These are phyloP conservation scores for Terfezia claveryi DNA, from an alignment of 495 filamentous ascomycete species.

Conservation along the genomic window DNA sequence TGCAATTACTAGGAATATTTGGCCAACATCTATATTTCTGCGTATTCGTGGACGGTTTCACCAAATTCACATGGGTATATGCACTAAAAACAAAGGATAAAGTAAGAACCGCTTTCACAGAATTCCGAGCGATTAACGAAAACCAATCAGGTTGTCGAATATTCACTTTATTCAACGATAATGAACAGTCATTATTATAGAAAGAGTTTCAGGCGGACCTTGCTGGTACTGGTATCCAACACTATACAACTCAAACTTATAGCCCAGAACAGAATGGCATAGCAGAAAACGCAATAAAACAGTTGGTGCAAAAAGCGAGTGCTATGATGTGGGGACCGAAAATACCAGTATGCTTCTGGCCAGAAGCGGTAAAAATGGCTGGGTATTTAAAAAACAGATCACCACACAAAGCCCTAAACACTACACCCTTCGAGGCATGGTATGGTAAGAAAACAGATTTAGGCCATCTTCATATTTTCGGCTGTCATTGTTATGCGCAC, in stretches of 20 bases:
- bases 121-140: neutral
- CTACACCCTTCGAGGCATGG: slow-evolving; percentile 2
- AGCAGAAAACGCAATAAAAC: neutral
- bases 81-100: neutral
- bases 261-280: neutral
- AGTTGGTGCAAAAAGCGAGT: neutral
- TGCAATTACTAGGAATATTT: neutral
- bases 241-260: neutral
- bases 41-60: neutral
- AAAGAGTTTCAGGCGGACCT: neutral
- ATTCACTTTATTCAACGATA: neutral
- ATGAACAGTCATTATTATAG: neutral
- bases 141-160: neutral
- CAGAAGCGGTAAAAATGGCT: neutral
- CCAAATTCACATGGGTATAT: neutral
- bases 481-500: neutral
- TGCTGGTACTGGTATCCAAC: neutral
- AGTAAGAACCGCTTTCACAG: neutral
- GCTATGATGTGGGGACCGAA: neutral
- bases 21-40: neutral
- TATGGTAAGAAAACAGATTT: slow-evolving; percentile 2
- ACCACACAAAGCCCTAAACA: neutral
- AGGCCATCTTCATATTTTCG: slow-evolving; percentile 1
- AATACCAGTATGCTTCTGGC: neutral
- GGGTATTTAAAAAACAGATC: slow-evolving; percentile 1